Conservation (phyloP, 2,329 filamentous ascomycete genomes). For the Trichophyton schoenleinii region DNA sequence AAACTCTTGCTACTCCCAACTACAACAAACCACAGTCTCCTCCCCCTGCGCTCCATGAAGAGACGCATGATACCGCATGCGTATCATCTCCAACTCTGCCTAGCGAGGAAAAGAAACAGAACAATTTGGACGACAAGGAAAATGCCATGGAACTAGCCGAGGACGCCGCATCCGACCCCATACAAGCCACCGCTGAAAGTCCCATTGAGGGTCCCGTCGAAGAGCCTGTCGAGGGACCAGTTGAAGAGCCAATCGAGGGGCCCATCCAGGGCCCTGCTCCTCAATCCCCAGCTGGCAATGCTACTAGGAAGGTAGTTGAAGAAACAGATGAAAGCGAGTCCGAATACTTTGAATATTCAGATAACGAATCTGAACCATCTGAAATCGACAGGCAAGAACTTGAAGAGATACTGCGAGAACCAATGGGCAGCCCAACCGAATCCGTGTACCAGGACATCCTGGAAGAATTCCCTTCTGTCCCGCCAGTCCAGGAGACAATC, state of each 20-base stretch:
- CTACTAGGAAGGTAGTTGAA: not conserved
- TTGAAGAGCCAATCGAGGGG: not conserved
- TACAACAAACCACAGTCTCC: not conserved
- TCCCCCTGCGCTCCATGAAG: not conserved
- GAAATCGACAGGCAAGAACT: slow-evolving; percentile 52
- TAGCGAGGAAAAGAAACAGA: not conserved
- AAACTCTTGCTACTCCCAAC: not conserved
- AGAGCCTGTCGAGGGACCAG: not conserved
- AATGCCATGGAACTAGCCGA: not conserved
- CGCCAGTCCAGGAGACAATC: slow-evolving; percentile 41
- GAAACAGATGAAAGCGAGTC: slow-evolving; percentile 33
- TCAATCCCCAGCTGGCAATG: not conserved
- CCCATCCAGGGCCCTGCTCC: too few species aligned
- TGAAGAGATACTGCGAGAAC: slow-evolving; percentile 38
- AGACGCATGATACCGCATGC: not conserved
- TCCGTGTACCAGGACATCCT: slow-evolving; percentile 18
- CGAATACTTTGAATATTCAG: slow-evolving; percentile 22
- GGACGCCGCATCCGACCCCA: not conserved
- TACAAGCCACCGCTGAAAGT: not conserved
- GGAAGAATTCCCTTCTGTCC: slow-evolving; percentile 23
- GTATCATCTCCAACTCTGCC: not conserved
- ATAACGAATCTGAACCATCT: not conserved
- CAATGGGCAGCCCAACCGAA: slow-evolving; percentile 27
- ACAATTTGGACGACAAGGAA: not conserved
- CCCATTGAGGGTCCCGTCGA: slow-evolving; percentile 17